Evolutionary conservation across 441 rosid species (phyloP), one percentile per base, ranked within the genome.

Genomic region (Flueggea neowawraea): DNA sequence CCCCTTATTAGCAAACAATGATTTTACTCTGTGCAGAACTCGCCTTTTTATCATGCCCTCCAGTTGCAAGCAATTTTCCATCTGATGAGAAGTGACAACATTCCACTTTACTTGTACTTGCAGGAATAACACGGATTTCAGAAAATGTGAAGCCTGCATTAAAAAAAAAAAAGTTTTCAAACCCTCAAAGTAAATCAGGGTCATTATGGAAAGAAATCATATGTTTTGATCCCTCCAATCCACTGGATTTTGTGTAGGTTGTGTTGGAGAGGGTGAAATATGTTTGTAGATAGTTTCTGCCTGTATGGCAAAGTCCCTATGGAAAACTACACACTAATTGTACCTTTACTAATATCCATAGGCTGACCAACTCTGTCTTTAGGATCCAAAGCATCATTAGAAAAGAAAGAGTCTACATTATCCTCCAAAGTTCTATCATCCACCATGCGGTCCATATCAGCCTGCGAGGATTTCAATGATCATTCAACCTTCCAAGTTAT

Each of bases 61-160:
- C 91, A 62, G 89, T 78, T 50, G 88, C 93, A 51, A 89, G 87
- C 68, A 86, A 70, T 65, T 89, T 83, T 57, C 96, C 96, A 66
- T 86, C 84, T 0, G 84, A 69, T 43, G 96, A 89, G 79, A 86
- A 89, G 72, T 89, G 85, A 56, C 93, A 86, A 65, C 84, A 80
- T 65, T 84, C 86, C 62, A 84, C 58, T 73, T 83, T 70, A 64
- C 65, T 73, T 43, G 63, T 70, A 63, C 88, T 80, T 49, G 84
- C 75, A 28, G 68, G 47, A 69, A 89, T 64, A 72, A 6, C 67
- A 39, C 33, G 75, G 43, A 86, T 58, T 71, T 83, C 89, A 53
- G 81, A 66, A 67, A 86, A 73, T 65, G 84, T 54, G 58, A 73
- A 64, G 47, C 91, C 96, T 89, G 36, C 31, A 31, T 62, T 61